phyloP scores from a whole-genome alignment of 2,329 filamentous ascomycete genomes.

The Fusarium mangiferae region DNA sequence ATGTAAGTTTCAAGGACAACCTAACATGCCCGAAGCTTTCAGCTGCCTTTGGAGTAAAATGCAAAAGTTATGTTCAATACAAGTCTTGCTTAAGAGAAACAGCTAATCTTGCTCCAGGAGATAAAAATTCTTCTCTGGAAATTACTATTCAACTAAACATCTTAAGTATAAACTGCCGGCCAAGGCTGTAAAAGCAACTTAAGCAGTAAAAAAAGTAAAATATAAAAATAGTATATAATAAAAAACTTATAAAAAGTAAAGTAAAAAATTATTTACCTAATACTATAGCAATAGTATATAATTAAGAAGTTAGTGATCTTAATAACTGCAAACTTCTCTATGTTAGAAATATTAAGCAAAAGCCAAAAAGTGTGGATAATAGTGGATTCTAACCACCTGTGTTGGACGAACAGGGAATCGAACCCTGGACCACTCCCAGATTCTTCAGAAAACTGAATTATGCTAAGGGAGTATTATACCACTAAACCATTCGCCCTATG shows the following conservation, averaged over 20 bases:
- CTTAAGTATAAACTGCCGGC: neutral
- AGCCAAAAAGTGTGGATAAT: constrained; percentile 19
- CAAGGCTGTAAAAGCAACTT: neutral
- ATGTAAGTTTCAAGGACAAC: neutral
- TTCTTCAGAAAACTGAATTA: neutral
- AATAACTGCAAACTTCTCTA: neutral
- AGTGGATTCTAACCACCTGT: constrained; percentile 10
- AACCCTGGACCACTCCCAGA: constrained; percentile 34
- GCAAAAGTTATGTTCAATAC: too few relatives aligned
- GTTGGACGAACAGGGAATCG: constrained; percentile 34
- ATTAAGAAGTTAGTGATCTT: neutral
- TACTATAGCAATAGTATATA: neutral
- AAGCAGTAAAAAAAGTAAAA: neutral
- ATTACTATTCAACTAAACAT: neutral
- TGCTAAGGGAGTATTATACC: constrained; percentile 40
- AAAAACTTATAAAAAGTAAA: neutral
- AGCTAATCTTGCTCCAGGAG: fast-evolving
- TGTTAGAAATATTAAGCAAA: too few relatives aligned
- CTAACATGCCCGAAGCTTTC: neutral
- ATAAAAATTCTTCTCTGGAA: neutral
- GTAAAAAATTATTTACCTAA: fast-evolving
- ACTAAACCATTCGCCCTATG: constrained; percentile 37
- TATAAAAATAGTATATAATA: neutral
- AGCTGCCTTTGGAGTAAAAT: neutral
- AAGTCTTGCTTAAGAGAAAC: neutral